Base-by-base conservation (phyloP, 106 monocot genomes). In the Dendrobium catenatum region DNA sequence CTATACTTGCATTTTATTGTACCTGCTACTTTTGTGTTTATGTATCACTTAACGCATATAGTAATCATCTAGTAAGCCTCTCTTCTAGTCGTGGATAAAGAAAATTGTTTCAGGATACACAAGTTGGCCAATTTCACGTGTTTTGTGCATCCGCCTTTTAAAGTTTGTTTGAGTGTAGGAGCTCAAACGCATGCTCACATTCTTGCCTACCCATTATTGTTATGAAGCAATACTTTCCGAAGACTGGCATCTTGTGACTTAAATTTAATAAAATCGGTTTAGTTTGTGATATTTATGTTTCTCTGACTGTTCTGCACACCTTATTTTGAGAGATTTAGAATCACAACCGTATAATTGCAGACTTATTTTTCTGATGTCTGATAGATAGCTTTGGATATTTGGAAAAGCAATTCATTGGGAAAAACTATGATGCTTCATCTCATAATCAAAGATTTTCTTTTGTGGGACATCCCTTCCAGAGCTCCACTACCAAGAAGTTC, bases 311-410 rank as follows among this genome's bases (percentile, higher is more conserved):
- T 22, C n/a, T 74, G 17, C n/a, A 42, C 42, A 70, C 20, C 11
- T 44, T 74, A 74, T 74, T 72, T 72, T 4, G 1, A 74, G 7
- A 42, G 26, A 74, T 74, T 3, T 74, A n/a, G 17, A n/a, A 74
- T 44, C 42, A 43, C 20, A 20, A 43, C 27, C 5, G 43, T 20
- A 18, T 74, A 3, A 74, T 42, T 49, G 13, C 26, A 11, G 2
- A 31, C n/a, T 37, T 42, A 66, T 24, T 0, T 41, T 75, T 76
- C 41, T 67, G 5, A 29, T 40, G 42, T 59, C 29, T 16, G 48
- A 22, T 82, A 89, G 92, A 46, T 55, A 81, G 75, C 73, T 44
- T 75, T 80, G 78, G 29, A 20, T 27, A 55, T 51, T 54, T 72
- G 48, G 64, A 82, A 76, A 82, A 77, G 4, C 64, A 78, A 42